Base-by-base conservation (phyloP, 768 basidiomycete species). In the Fomitopsis serialis region DNA sequence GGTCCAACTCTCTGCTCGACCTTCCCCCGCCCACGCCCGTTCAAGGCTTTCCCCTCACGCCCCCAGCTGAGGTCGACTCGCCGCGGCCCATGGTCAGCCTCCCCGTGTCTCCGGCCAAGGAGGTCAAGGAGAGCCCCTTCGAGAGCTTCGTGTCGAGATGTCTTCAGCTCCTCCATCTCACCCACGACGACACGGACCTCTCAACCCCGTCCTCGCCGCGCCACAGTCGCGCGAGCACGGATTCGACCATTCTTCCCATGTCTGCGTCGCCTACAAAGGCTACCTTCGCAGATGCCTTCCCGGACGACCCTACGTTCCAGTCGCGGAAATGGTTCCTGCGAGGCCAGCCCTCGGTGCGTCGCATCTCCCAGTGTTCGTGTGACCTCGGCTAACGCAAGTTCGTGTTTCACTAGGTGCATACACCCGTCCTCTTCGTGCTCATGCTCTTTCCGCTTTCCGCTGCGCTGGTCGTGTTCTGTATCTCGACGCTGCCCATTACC, bases 381-480 rank as follows among this genome's bases (percentile, higher is more conserved):
- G 56, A 58, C 54, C 11, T 46, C 42, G 37, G 51, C 25, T 51
- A 44, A 47, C 52, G 53, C 29, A 11, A 32, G 5, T 32, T 11
- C 11, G n/a, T 56, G 53, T 42, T 50, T 43, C 23, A 52, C 55
- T 24, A 78, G 77, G 65, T 82, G 3, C 77, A 84, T 53, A 73
- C 82, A 27, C 82, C 87, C 21, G 67, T 88, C 27, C 77, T 90
- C n/a, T 81, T 87, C 29, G 82, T 81, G 46, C 71, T 90, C 52
- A 79, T 86, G 35, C 67, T 86, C 42, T 80, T 87, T 61, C 82
- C 78, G 62, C 73, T 92, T n/a, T 85, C 87, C 15, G 85, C 89
- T 11, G 68, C 66, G 17, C 50, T 80, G 7, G 70, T 81, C 36
- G 64, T 81, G 36, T 56, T 75, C 50, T 68, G 68, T 29, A 71